Base-by-base conservation (phyloP, 1,139 yeast species). In the Candida neerlandica region DNA sequence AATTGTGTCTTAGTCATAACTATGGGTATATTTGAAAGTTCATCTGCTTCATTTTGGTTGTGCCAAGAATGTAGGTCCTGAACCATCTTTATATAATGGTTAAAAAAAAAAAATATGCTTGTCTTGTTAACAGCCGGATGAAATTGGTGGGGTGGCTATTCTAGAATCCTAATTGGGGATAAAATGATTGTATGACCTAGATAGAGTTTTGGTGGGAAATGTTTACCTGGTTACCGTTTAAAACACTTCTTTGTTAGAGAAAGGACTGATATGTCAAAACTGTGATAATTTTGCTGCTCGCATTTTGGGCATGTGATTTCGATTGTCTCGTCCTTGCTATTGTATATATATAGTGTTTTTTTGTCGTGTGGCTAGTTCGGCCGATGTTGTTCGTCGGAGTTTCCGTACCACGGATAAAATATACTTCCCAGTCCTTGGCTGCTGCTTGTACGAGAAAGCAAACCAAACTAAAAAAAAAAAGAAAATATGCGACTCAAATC, bases 1-100 rank as follows among this genome's bases (percentile, higher is more conserved):
- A 54, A 42, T 35, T 54, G 58, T 18, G 48, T 45, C 23, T 50
- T 45, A 1, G 56, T 52, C 52, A 55, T 50, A n/a, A 41, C 56
- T 43, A 55, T 41, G 1, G 57, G 56, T 6, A 46, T 42, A 5
- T 16, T n/a, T 34, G 45, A 43, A 33, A 43, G 15, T 9, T 43
- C 45, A n/a, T 26, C 32, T 15, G 26, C 33, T 23, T 11, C 5
- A 12, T 19, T 37, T 14, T 37, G n/a, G 26, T 18, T 14, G 7
- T 15, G 15, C 19, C 42, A 4, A 37, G 12, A 5, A 23, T 37
- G 15, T 19, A 21, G 41, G 41, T 37, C 21, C 21, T 19, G 16
- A 19, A 5, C 41, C 41, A 37, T 37, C 30, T n/a, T 37, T 37
- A 19, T 37, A 37, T 37, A 21, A 6, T 4, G 27, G 12, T 5